A percentile compares a stretch with the other conserved stretches of the same genome.
Conservation (phyloP, 1,284 basidiomycete genomes). For the Meripilus lineatus region DNA sequence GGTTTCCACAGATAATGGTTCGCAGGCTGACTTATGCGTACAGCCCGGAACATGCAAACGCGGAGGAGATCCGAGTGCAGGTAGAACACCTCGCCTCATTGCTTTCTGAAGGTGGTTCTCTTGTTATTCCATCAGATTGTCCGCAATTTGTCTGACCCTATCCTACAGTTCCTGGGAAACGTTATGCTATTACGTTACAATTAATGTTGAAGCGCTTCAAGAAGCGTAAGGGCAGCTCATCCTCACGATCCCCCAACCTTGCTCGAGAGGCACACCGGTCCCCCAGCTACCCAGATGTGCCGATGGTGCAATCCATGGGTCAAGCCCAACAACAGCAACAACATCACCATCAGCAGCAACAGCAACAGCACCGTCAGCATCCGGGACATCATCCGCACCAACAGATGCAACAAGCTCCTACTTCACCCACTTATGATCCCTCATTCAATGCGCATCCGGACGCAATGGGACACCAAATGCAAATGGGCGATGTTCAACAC, state of each 20-base stretch:
- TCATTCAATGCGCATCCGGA: constrained; percentile 21
- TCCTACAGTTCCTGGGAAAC: constrained; percentile 74
- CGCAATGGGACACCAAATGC: constrained; percentile 17
- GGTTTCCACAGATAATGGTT: not conserved
- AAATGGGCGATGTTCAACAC: constrained; percentile 25
- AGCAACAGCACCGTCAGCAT: not conserved
- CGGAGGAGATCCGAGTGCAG: constrained; percentile 67
- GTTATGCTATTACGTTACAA: constrained; percentile 84
- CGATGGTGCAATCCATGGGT: not conserved
- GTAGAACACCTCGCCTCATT: constrained; percentile 75
- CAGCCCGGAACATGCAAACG: constrained; percentile 81
- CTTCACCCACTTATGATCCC: constrained; percentile 27
- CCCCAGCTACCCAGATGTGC: not conserved
- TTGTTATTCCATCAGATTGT: constrained; percentile 8
- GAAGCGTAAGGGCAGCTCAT: constrained; percentile 54
- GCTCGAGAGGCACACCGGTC: constrained; percentile 34
- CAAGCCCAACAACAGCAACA: constrained; percentile 1
- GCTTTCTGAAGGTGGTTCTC: constrained; percentile 63
- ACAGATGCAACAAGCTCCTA: constrained; percentile 16
- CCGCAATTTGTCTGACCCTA: constrained; percentile 9
- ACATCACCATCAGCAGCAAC: constrained; percentile 10
- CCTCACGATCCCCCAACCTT: constrained; percentile 54
- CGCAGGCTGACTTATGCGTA: constrained; percentile 4
- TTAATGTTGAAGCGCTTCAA: constrained; percentile 81
- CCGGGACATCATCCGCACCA: constrained; percentile 4